phyloP scores from a whole-genome alignment of 306 rosid genomes.

The Datisca glomerata region DNA sequence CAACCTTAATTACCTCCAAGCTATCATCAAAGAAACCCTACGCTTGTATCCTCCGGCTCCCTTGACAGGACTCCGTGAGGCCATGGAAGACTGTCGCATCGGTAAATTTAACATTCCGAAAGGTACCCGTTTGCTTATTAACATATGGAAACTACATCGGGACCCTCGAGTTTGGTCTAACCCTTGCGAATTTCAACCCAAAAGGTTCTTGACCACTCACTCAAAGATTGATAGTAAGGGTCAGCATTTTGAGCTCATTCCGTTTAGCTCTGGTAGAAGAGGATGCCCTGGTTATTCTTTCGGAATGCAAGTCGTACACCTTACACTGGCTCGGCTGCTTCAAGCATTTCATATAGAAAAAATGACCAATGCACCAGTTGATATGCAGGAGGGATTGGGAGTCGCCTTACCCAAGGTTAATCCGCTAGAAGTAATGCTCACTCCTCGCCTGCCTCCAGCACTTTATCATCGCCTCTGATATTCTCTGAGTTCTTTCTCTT shows the following conservation, averaged over 20 bases:
- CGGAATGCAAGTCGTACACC: no score
- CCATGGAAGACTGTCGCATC: conserved; percentile 22
- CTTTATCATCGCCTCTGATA: no score
- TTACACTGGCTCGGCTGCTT: conserved; percentile 21
- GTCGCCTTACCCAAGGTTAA: conserved; percentile 16
- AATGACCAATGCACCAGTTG: conserved; percentile 4
- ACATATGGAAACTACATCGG: conserved; percentile 25
- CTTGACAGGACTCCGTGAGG: conserved; percentile 21
- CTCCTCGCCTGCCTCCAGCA: conserved; percentile 34
- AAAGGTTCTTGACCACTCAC: conserved; percentile 14
- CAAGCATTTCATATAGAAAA: conserved; percentile 19
- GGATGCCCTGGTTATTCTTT: conserved; percentile 29
- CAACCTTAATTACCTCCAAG: conserved; percentile 18
- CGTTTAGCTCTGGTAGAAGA: conserved; percentile 23
- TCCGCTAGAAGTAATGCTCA: conserved; percentile 9
- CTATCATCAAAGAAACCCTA: conserved; percentile 21
- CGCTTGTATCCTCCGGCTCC: conserved; percentile 25
- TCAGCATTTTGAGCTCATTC: conserved; percentile 15
- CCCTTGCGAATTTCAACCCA: conserved; percentile 18
- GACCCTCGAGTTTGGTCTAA: conserved; percentile 21
- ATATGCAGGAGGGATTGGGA: conserved; percentile 24
- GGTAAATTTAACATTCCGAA: conserved; percentile 7
- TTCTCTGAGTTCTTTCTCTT: no score
- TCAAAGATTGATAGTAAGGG: background rate
- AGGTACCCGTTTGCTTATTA: conserved; percentile 23